Evolutionary conservation across 106 monocot genomes (phyloP).

Genomic region (Dioscorea dumetorum): DNA sequence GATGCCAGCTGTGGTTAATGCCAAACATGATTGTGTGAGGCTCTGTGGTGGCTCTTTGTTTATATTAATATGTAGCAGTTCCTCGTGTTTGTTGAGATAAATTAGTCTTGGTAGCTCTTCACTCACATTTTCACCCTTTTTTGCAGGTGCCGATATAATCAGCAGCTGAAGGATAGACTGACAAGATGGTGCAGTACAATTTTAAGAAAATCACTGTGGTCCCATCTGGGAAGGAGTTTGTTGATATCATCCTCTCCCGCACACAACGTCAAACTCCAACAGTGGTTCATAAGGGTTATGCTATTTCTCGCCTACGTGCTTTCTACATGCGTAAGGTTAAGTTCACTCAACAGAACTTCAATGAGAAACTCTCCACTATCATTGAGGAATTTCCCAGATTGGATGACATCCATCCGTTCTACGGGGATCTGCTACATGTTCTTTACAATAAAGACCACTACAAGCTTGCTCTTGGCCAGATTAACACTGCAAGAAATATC

Average conservation of each 20-base stretch:
- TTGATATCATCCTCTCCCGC: constrained; percentile 91
- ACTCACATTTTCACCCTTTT: too few species aligned
- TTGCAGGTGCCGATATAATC: too few species aligned
- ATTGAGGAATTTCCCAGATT: constrained; percentile 88
- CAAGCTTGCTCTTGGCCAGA: constrained; percentile 92
- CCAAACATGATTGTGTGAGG: too few species aligned
- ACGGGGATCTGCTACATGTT: constrained; percentile 83
- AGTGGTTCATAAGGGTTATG: constrained; percentile 96
- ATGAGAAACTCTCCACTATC: constrained; percentile 83
- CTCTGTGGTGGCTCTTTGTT: too few species aligned
- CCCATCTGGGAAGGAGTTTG: constrained; percentile 76
- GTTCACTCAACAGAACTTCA: constrained; percentile 85
- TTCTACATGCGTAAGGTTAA: constrained; percentile 97
- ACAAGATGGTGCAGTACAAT: constrained; percentile 93
- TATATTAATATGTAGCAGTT: too few species aligned
- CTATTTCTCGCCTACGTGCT: constrained; percentile 76
- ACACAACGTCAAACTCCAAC: constrained; percentile 97
- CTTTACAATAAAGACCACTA: constrained; percentile 98
- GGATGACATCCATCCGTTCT: constrained; percentile 92
- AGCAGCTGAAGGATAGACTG: too few species aligned
- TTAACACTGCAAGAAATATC: constrained; percentile 88
- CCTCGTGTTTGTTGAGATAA: too few species aligned
- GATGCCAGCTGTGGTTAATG: too few species aligned
- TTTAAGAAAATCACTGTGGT: constrained; percentile 96
- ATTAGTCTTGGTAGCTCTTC: too few species aligned